phyloP scores from a whole-genome alignment of 805 yeast genomes.

The Saturnispora hagleri region DNA sequence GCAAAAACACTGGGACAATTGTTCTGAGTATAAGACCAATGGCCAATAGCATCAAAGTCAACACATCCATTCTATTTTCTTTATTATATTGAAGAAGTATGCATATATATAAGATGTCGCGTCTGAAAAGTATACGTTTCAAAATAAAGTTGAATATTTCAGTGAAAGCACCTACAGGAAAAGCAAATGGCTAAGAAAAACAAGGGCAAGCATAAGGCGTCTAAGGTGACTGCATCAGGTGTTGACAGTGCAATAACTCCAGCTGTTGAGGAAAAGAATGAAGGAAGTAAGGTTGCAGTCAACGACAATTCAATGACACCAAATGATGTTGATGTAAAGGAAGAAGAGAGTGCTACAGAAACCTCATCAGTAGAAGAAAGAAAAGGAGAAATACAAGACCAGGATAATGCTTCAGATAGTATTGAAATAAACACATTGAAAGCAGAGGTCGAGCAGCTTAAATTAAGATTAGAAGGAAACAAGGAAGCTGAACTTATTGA shows the following conservation, averaged over 20 bases:
- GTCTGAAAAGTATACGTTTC: not conserved
- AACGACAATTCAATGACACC: slow-evolving; percentile 5
- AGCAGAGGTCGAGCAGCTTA: slow-evolving; percentile 5
- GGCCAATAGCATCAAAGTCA: slow-evolving; percentile 10
- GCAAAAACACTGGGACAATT: slow-evolving; percentile 22
- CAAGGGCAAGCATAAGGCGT: slow-evolving; percentile 7
- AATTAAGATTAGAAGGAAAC: not conserved
- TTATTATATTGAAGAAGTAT: not conserved
- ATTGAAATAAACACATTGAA: slow-evolving; percentile 3
- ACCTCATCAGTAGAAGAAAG: not conserved
- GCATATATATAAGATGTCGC: not conserved
- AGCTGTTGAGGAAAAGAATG: not conserved
- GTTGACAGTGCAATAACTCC: not conserved
- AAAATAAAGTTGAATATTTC: not conserved
- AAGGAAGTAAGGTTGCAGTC: slow-evolving; percentile 8
- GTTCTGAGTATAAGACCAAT: slow-evolving; percentile 23
- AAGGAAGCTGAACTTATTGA: slow-evolving; percentile 11
- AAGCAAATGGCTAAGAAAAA: slow-evolving; percentile 12
- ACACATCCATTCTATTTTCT: slow-evolving; percentile 3
- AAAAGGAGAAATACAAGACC: not conserved
- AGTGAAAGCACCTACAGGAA: not conserved
- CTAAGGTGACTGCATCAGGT: not conserved
- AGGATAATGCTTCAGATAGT: not conserved
- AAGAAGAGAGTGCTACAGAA: slow-evolving; percentile 1
- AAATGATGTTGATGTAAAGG: not conserved